A percentile compares a stretch with the other conserved stretches of the same genome.
phyloP scores from a whole-genome alignment of 1,284 basidiomycete species.

The Trametes polyzona region DNA sequence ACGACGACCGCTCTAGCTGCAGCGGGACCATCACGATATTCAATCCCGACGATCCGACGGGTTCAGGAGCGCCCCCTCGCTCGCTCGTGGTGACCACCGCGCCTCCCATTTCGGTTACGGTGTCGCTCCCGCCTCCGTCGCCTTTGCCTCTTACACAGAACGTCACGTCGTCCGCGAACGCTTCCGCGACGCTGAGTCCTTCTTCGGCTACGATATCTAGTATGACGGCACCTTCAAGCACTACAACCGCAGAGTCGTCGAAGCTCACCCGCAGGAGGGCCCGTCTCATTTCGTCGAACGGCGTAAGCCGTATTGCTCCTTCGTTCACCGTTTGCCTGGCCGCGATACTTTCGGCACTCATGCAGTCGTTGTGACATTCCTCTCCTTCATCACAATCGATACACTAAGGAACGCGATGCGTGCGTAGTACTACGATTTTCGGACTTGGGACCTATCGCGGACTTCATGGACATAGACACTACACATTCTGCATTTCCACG shows the following conservation, averaged over 20 bases:
- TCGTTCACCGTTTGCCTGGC: background rate
- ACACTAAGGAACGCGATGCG: background rate
- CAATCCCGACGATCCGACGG: constrained; percentile 22
- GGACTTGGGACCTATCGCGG: background rate
- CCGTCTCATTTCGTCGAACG: too few relatives aligned
- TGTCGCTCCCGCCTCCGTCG: constrained; percentile 7
- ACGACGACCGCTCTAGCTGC: constrained; percentile 20
- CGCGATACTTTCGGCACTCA: background rate
- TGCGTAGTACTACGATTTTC: background rate
- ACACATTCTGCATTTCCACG: background rate
- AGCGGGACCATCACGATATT: constrained; percentile 23
- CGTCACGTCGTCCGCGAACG: constrained; percentile 4
- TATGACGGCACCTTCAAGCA: too few relatives aligned
- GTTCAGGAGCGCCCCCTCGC: constrained; percentile 11
- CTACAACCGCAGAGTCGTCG: too few relatives aligned
- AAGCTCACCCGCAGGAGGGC: too few relatives aligned
- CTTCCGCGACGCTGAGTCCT: background rate
- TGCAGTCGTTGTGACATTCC: background rate
- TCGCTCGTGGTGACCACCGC: constrained; percentile 19
- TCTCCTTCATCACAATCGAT: background rate
- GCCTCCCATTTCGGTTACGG: constrained; percentile 20
- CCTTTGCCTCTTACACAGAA: background rate
- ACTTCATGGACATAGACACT: background rate
- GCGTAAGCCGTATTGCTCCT: too few relatives aligned
- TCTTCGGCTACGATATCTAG: too few relatives aligned